phyloP scores from a whole-genome alignment of 2,329 filamentous ascomycete genomes.

The Alternaria alternata region DNA sequence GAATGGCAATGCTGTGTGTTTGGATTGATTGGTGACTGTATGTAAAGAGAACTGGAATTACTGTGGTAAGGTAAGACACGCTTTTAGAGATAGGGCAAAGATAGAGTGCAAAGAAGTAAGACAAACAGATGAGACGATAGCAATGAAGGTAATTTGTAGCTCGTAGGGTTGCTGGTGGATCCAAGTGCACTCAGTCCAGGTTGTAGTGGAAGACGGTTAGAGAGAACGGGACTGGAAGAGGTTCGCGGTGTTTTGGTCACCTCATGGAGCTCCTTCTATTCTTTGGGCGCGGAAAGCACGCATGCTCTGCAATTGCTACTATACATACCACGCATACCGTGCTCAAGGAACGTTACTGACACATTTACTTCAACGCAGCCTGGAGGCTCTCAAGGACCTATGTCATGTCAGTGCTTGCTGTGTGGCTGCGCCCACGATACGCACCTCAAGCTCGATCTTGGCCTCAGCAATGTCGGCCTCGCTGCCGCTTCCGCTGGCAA shows the following conservation, averaged over 20 bases:
- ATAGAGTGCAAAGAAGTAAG: conserved; percentile 8
- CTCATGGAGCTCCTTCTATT: conserved; percentile 46
- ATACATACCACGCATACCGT: conserved; percentile 26
- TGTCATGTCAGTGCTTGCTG: conserved; percentile 46
- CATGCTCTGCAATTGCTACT: conserved; percentile 23
- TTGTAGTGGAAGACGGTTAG: conserved; percentile 3
- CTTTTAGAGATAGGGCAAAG: background rate
- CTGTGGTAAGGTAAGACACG: background rate
- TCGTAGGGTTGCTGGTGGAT: conserved; percentile 26
- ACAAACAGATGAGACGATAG: conserved; percentile 20
- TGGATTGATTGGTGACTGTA: background rate
- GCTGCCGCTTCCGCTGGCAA: conserved; percentile 86
- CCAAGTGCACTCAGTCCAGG: conserved; percentile 30
- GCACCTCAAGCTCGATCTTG: conserved; percentile 98
- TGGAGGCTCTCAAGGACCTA: conserved; percentile 86
- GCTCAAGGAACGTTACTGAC: conserved; percentile 52
- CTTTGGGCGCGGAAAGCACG: conserved; percentile 42
- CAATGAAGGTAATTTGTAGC: conserved; percentile 22
- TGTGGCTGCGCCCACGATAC: conserved; percentile 33
- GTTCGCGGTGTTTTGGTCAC: conserved; percentile 34
- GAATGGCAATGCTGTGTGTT: background rate
- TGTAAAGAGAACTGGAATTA: conserved; percentile 2
- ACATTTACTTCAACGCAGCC: conserved; percentile 78
- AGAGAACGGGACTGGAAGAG: conserved; percentile 12
- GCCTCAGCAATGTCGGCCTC: conserved; percentile 98